Conservation (phyloP, 169 alveolate species). For the Babesia caballi region DNA sequence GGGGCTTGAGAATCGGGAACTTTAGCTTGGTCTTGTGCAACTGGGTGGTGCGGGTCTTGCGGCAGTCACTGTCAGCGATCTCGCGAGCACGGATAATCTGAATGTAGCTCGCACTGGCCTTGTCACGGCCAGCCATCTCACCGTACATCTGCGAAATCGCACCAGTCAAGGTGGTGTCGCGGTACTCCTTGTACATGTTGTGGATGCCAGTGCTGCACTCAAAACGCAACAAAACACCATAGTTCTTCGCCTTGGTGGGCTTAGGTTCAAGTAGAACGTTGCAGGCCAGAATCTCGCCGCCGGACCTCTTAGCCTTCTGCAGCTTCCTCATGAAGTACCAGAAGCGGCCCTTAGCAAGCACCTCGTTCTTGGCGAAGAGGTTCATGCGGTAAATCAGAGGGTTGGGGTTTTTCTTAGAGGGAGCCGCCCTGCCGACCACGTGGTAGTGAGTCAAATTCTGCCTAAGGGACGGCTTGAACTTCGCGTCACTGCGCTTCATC, state of each 20-base stretch:
- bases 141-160: conserved; percentile 95
- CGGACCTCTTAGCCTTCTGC: conserved; percentile 91
- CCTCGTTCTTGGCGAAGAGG: conserved; percentile 95
- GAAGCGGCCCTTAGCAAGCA: conserved; percentile 95
- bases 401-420: conserved; percentile 90
- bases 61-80: conserved; percentile 77
- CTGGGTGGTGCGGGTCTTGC: conserved; percentile 84
- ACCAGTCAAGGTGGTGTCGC: conserved; percentile 93
- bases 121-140: conserved; percentile 98
- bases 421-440: conserved; percentile 94
- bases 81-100: conserved; percentile 88
- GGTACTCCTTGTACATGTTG: conserved; percentile 99
- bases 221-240: conserved; percentile 96
- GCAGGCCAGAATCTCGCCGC: conserved; percentile 95
- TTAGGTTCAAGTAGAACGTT: conserved; percentile 84
- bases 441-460: conserved; percentile 86
- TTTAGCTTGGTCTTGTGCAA: conserved; percentile 81
- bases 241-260: conserved; percentile 91
- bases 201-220: conserved; percentile 97
- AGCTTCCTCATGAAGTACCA: conserved; percentile 96
- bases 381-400: conserved; percentile 93
- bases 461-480: conserved; percentile 72
- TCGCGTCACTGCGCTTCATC: conserved; percentile 65
- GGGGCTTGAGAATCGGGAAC: conserved; percentile 83
- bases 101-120: conserved; percentile 93